Evolutionary conservation across 192 early-diverging fungal species (phyloP), one percentile per base, ranked within the genome.

Genomic region (Umbelopsis ramanniana): DNA sequence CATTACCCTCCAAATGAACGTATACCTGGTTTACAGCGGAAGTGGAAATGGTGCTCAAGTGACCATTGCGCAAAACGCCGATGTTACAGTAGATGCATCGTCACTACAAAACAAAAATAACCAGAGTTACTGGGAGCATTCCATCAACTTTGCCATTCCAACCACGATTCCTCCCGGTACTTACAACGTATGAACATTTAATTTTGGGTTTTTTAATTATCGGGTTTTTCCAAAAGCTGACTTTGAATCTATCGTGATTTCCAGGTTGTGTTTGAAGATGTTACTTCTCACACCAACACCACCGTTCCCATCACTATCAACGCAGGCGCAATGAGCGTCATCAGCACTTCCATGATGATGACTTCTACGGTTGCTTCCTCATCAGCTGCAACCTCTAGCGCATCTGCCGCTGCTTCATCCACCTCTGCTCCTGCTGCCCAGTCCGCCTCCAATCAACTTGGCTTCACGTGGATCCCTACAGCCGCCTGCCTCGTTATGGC

Each of bases 111-210:
- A 55, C 23, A 35, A 47, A 10, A 72, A 72, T n/a, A 24, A 29
- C n/a, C 21, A 72, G 47, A 72, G 69, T 11, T 76, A 76, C 37
- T 72, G 52, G 66, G 66, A 68, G 21, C 75, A 76, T 17, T 67
- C 70, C 10, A 55, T 76, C 8, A 76, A 76, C 22, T 72, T 47
- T 37, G 15, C 54, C 3, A 68, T 72, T 10, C 75, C 75, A 7
- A 23, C 50, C 10, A 71, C 35, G 6, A 43, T 76, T 3, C 19
- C 46, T 19, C 15, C 70, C 12, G 75, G 75, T 8, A 6, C 48
- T 11, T 76, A 76, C 50, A 76, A 72, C 22, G 70, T 76, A 68
- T 21, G 57, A 29, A 2, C 8, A 9, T 33, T 19, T 60, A 35
- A 35, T 35, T 35, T 35, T 29, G 33, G 24, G 29, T 60, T 35